A percentile compares a stretch with the other conserved stretches of the same genome.
These are phyloP conservation scores for Aquilaria yunnanensis DNA, from an alignment of 345 rosid genomes.

Conservation along the genomic window DNA sequence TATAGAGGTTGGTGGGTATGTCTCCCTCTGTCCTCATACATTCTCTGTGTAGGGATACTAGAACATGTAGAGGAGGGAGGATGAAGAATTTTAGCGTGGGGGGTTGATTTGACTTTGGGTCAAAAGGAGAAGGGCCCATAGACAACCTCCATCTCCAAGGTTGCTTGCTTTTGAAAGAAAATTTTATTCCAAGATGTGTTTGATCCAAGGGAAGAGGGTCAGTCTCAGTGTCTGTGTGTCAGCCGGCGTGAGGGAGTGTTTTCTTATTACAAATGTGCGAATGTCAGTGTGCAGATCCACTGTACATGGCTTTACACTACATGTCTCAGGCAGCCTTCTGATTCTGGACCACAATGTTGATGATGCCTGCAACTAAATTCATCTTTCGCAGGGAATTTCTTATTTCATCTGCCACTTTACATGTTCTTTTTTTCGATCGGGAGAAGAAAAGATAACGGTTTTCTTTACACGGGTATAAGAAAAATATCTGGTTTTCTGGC, in stretches of 20 bases:
- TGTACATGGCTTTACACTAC: conserved; percentile 9
- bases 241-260: conserved; percentile 38
- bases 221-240: conserved; percentile 19
- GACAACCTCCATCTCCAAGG: conserved; percentile 21
- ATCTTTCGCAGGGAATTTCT: neutral
- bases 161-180: conserved; percentile 14
- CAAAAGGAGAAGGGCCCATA: conserved; percentile 28
- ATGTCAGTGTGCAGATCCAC: conserved; percentile 3
- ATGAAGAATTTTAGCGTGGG: neutral
- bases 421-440: neutral
- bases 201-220: conserved; percentile 35
- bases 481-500: neutral
- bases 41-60: neutral
- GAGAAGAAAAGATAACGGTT: neutral
- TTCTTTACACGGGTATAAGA: neutral
- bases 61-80: neutral
- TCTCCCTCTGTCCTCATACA: conserved; percentile 22
- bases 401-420: neutral
- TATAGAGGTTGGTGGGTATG: conserved; percentile 8
- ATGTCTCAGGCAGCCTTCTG: conserved; percentile 9
- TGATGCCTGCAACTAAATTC: neutral
- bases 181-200: conserved; percentile 9
- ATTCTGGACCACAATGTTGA: conserved; percentile 1
- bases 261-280: conserved; percentile 5
- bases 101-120: conserved; percentile 30